These are phyloP conservation scores for Phaeosphaeria sp. DNA, from an alignment of 2,329 filamentous ascomycete genomes.

Conservation along the genomic window DNA sequence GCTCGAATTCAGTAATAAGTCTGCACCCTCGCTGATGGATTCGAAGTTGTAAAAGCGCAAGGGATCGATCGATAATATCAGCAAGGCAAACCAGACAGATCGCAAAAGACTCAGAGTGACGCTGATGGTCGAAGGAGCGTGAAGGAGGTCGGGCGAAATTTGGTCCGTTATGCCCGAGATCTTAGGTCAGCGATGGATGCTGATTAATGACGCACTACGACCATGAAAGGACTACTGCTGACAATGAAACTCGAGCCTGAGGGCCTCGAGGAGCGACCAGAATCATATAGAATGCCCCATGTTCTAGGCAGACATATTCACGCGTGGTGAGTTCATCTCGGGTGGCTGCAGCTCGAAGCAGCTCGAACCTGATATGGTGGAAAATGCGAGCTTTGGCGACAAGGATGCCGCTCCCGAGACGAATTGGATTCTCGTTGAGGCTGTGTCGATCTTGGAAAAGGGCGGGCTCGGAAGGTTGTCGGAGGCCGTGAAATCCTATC, in stretches of 20 bases:
- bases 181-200: conserved; percentile 19
- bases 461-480: neutral
- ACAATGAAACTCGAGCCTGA: neutral
- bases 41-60: neutral
- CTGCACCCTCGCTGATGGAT: neutral
- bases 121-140: conserved; percentile 3
- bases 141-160: conserved; percentile 12
- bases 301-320: conserved; percentile 17
- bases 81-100: conserved; percentile 7
- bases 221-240: conserved; percentile 13
- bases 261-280: neutral
- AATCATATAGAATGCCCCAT: conserved; percentile 16
- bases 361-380: neutral
- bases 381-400: conserved; percentile 3
- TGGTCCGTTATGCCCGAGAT: conserved; percentile 15
- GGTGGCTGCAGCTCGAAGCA: neutral
- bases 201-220: conserved; percentile 15
- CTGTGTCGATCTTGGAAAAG: neutral
- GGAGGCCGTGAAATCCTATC: neutral
- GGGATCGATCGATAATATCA: neutral
- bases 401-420: neutral
- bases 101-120: conserved; percentile 3
- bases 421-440: neutral
- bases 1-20: neutral
- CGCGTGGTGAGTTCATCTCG: neutral